These are phyloP conservation scores for Fraxinus cuspidata DNA, from an alignment of 257 asterid species.

Conservation along the genomic window DNA sequence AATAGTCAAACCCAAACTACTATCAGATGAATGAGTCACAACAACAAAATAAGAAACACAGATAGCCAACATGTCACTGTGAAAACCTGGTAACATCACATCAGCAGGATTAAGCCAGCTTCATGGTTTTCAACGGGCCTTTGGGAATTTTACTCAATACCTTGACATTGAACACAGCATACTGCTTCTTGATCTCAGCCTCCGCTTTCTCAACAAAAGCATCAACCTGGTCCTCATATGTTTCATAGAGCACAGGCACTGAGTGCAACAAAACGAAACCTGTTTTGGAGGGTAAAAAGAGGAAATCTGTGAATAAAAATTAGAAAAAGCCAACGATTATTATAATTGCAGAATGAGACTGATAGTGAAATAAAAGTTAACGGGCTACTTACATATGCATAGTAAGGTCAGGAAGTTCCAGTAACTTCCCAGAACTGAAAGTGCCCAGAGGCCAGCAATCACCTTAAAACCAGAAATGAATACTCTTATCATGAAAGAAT, in stretches of 20 bases:
- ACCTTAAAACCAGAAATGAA: slow-evolving; percentile 40
- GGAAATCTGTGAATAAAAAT: slow-evolving; percentile 3
- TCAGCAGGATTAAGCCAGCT: slow-evolving; percentile 34
- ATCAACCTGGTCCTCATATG: slow-evolving; percentile 78
- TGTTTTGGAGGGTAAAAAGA: slow-evolving; percentile 22
- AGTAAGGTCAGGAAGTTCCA: slow-evolving; percentile 69
- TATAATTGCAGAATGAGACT: not conserved
- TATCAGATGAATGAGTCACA: slow-evolving; percentile 30
- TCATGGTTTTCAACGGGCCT: slow-evolving; percentile 61
- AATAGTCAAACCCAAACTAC: not conserved
- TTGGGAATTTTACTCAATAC: slow-evolving; percentile 78
- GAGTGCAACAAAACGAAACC: slow-evolving; percentile 71
- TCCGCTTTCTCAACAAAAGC: slow-evolving; percentile 86
- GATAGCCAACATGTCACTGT: slow-evolving; percentile 15
- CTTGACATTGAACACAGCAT: slow-evolving; percentile 64
- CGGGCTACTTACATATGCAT: slow-evolving; percentile 56
- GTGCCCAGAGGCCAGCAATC: slow-evolving; percentile 69
- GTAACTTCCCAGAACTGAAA: slow-evolving; percentile 72
- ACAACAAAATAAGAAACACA: slow-evolving; percentile 31
- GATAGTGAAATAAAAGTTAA: not conserved
- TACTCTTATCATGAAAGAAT: slow-evolving; percentile 10
- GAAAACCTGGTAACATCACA: slow-evolving; percentile 26
- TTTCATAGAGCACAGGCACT: slow-evolving; percentile 81
- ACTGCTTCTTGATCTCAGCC: slow-evolving; percentile 79
- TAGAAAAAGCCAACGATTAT: not conserved